phyloP scores from a whole-genome alignment of 1,139 yeast genomes.

The Debaryomyces psychrophilus region DNA sequence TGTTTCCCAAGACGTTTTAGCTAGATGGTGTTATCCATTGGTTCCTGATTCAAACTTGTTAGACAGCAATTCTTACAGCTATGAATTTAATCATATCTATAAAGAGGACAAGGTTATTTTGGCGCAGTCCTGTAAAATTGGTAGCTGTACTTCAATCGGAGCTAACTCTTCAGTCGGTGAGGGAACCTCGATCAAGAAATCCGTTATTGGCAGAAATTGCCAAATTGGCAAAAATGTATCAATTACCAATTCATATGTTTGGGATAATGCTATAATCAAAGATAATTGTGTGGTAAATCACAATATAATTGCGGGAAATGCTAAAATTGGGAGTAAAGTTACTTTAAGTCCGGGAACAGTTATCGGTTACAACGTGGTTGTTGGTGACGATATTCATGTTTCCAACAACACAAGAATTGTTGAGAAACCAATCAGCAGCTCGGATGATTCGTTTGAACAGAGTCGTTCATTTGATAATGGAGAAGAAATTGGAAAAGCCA shows the following conservation, averaged over 20 bases:
- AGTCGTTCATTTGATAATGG: conserved; percentile 30
- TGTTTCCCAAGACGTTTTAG: conserved; percentile 84
- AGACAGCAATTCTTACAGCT: conserved; percentile 70
- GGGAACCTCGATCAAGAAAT: conserved; percentile 55
- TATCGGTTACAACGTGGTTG: conserved; percentile 71
- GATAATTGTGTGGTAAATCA: conserved; percentile 61
- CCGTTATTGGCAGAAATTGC: conserved; percentile 86
- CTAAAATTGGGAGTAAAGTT: conserved; percentile 55
- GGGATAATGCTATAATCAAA: conserved; percentile 79
- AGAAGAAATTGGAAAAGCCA: conserved; percentile 21
- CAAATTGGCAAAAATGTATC: conserved; percentile 75
- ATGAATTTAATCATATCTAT: conserved; percentile 83
- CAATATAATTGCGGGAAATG: conserved; percentile 71
- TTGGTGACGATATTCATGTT: conserved; percentile 55
- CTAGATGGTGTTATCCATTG: conserved; percentile 91
- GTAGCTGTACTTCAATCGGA: conserved; percentile 79
- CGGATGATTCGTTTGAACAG: conserved; percentile 25
- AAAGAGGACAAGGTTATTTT: conserved; percentile 81
- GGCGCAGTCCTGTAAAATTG: conserved; percentile 89
- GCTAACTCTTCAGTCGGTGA: conserved; percentile 68
- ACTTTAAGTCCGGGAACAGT: conserved; percentile 69
- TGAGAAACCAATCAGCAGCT: conserved; percentile 46
- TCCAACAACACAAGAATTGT: conserved; percentile 57
- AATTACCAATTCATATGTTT: conserved; percentile 75
- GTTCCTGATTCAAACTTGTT: conserved; percentile 83